phyloP scores from a whole-genome alignment of 805 yeast species.

The Myxozyma melibiosi region DNA sequence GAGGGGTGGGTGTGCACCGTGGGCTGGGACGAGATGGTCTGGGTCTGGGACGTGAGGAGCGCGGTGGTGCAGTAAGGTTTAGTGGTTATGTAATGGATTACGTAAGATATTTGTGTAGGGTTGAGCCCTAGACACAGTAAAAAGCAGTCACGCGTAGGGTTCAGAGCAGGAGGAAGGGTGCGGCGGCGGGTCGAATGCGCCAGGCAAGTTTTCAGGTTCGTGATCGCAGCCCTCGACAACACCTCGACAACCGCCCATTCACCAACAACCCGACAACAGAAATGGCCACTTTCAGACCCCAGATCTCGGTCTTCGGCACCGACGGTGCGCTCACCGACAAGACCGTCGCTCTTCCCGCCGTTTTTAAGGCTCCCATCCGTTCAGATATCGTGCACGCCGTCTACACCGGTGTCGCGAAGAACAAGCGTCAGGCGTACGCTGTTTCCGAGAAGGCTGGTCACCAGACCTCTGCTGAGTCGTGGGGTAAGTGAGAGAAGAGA shows the following conservation, averaged over 20 bases:
- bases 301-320: conserved; percentile 85
- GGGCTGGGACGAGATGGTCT: conserved; percentile 96
- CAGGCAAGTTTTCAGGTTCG: neutral
- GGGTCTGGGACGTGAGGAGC: conserved; percentile 74
- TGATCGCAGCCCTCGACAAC: neutral
- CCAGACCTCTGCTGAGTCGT: conserved; percentile 99
- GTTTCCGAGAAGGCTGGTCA: conserved; percentile 99
- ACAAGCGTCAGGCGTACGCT: conserved; percentile 99
- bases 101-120: conserved; percentile 5
- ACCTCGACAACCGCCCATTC: conserved; percentile 4
- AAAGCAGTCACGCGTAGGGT: conserved; percentile 13
- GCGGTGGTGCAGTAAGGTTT: neutral
- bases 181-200: conserved; percentile 9
- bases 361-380: conserved; percentile 99
- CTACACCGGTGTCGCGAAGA: conserved; percentile 97
- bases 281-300: conserved; percentile 33
- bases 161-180: neutral
- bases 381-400: conserved; percentile 99
- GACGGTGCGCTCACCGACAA: conserved; percentile 84
- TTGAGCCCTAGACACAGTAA: neutral
- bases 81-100: neutral
- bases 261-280: neutral
- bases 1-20: conserved; percentile 95
- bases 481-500: conserved; percentile 59
- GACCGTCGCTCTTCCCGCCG: conserved; percentile 94